phyloP scores from a whole-genome alignment of 2,329 filamentous ascomycete genomes.

The Colletotrichum shisoi region DNA sequence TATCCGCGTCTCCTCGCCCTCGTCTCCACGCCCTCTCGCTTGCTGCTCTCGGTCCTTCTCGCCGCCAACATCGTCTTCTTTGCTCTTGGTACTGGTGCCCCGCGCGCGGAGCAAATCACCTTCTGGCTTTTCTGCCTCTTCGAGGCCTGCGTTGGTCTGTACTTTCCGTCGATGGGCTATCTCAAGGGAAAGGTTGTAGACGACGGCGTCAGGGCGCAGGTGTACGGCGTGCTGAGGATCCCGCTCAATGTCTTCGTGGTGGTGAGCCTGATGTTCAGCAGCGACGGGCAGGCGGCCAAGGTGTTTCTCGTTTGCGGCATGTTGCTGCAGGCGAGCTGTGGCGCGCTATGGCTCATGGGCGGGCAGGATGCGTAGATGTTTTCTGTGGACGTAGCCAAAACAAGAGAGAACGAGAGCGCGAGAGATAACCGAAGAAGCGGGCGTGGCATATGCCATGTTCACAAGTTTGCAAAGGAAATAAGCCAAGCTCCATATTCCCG shows the following conservation, averaged over 20 bases:
- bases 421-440: too few species aligned
- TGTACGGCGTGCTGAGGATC: constrained; percentile 63
- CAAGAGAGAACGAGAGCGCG: neutral
- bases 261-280: constrained; percentile 53
- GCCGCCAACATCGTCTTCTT: constrained; percentile 50
- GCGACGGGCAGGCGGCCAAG: constrained; percentile 43
- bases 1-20: constrained; percentile 48
- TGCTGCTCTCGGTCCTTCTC: constrained; percentile 52
- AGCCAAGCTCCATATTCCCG: neutral
- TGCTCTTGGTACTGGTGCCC: constrained; percentile 44
- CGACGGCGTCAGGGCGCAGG: constrained; percentile 60
- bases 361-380: constrained; percentile 23
- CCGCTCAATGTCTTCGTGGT: constrained; percentile 67
- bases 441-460: neutral
- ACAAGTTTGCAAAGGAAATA: neutral
- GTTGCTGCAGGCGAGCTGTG: constrained; percentile 45
- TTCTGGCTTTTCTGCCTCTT: constrained; percentile 66
- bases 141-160: constrained; percentile 63
- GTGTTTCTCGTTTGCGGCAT: constrained; percentile 48
- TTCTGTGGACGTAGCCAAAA: too few species aligned
- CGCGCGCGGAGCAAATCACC: constrained; percentile 51
- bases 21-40: constrained; percentile 34
- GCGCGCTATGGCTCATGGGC: constrained; percentile 43
- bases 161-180: constrained; percentile 63
- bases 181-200: constrained; percentile 62